Evolutionary conservation across 345 rosid genomes (phyloP), one percentile per base, ranked within the genome.

Genomic region (Geranium brycei): DNA sequence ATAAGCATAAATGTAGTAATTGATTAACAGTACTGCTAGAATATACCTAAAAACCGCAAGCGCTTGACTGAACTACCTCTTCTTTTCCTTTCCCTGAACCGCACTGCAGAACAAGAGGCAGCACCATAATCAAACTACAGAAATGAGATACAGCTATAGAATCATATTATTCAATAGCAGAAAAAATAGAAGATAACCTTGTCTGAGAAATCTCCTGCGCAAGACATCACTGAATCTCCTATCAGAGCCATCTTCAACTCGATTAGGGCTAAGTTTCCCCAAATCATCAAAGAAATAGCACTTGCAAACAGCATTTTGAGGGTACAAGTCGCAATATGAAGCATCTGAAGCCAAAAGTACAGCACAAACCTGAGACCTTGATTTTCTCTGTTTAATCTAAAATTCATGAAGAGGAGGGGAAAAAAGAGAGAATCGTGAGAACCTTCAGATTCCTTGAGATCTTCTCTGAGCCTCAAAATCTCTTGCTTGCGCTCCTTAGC

Each of bases 391-490:
- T 6, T 13, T 6, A 11, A 51, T 14, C 17, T 23, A 59, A 15
- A 4, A 51, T 18, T 19, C 10, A 7, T 7, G 13, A 40, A 32
- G 30, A 17, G 28, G 47, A 38, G 31, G n/a, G 58, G 28, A 38
- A 30, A 62, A 13, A 3, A 30, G 53, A 15, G 63, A 35, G 17
- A 58, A 57, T 14, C 10, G 19, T 60, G 35, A 65, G 62, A 72
- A 83, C 92, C 92, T 84, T 91, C 87, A 8, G 91, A 86, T 66
- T 86, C 87, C 80, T 78, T 83, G 71, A 91, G 89, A 75, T 88
- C 85, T 67, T 87, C 92, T 73, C 79, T 78, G 53, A 88, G 87
- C 15, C 80, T 83, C 72, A 80, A 58, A 31, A 93, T 72, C 78
- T 86, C 95, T 67, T 75, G 83, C 74, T 91, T 91, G 69, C 92